These are phyloP conservation scores for Plantago major DNA, from an alignment of 257 asterid species.

Conservation along the genomic window DNA sequence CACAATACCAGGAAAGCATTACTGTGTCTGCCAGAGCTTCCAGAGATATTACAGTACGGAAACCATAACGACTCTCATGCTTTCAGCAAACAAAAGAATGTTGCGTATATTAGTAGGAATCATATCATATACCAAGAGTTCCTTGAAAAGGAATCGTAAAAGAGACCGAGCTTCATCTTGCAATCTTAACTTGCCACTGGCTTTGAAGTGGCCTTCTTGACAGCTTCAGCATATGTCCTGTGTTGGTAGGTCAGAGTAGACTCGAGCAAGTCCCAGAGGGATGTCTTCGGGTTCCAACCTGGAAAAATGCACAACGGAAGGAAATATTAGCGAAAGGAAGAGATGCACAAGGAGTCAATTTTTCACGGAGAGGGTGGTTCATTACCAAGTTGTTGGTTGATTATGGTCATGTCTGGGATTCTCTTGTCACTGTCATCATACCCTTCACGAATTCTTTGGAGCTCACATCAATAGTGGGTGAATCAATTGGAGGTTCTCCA, in stretches of 20 bases:
- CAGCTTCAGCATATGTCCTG: conserved; percentile 70
- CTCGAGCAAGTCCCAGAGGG: conserved; percentile 76
- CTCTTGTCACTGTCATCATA: conserved; percentile 96
- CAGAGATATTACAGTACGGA: conserved; percentile 13
- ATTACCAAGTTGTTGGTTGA: conserved; percentile 84
- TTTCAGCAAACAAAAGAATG: conserved; percentile 2
- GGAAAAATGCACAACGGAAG: conserved; percentile 6
- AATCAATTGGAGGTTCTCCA: conserved; percentile 62
- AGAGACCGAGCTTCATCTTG: conserved; percentile 2
- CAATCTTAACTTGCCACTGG: conserved; percentile 39
- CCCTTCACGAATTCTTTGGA: conserved; percentile 93
- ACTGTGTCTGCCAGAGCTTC: no score
- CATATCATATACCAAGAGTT: conserved; percentile 8
- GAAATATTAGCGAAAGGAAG: background rate
- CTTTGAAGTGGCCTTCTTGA: conserved; percentile 63
- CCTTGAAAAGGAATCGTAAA: conserved; percentile 23
- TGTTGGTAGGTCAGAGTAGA: conserved; percentile 79
- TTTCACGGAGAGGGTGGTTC: background rate
- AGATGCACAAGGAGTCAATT: background rate
- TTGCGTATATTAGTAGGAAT: conserved; percentile 11
- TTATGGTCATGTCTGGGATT: conserved; percentile 95
- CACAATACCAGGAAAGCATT: no score
- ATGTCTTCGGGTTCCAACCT: conserved; percentile 85
- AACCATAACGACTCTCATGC: conserved; percentile 1
- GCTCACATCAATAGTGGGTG: conserved; percentile 74